A percentile compares a stretch with the other conserved stretches of the same genome.
These are phyloP conservation scores for Fusarium pseudoanthophilum DNA, from an alignment of 2,329 filamentous ascomycete species.

Conservation along the genomic window DNA sequence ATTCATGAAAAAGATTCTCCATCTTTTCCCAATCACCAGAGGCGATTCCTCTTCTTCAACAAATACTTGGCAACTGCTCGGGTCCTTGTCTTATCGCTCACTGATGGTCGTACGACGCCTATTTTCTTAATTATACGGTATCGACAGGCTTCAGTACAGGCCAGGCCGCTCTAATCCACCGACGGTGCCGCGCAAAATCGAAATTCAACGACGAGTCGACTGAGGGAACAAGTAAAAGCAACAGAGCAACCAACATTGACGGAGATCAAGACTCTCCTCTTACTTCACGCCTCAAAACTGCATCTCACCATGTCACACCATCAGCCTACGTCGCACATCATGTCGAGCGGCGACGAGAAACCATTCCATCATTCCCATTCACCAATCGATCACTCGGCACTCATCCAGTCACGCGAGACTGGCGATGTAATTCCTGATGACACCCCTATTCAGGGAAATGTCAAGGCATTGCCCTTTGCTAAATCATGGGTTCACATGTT, in stretches of 20 bases:
- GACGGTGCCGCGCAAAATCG: conserved; percentile 9
- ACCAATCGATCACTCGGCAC: conserved; percentile 51
- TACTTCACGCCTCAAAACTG: background rate
- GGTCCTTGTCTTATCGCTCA: background rate
- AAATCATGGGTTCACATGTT: conserved; percentile 94
- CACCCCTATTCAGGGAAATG: conserved; percentile 44
- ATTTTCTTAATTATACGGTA: background rate
- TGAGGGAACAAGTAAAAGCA: conserved; percentile 1
- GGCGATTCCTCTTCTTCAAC: conserved; percentile 13
- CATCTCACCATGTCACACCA: conserved; percentile 48
- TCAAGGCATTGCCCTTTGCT: conserved; percentile 62
- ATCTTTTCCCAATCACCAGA: conserved; percentile 12
- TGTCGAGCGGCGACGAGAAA: conserved; percentile 48
- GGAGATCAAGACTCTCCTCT: background rate
- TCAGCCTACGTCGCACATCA: conserved; percentile 41
- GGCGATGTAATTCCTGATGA: conserved; percentile 65
- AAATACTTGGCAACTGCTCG: background rate
- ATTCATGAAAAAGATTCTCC: conserved; percentile 37
- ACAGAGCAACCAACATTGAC: background rate
- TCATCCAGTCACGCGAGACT: conserved; percentile 70
- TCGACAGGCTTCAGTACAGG: conserved; percentile 8
- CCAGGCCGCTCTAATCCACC: background rate
- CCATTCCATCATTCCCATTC: conserved; percentile 46
- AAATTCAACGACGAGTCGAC: conserved; percentile 1
- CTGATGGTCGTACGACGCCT: background rate